Evolutionary conservation across 371 early-diverging fungal genomes (phyloP), one percentile per base, ranked within the genome.

Genomic region (Enteropsectra breve): DNA sequence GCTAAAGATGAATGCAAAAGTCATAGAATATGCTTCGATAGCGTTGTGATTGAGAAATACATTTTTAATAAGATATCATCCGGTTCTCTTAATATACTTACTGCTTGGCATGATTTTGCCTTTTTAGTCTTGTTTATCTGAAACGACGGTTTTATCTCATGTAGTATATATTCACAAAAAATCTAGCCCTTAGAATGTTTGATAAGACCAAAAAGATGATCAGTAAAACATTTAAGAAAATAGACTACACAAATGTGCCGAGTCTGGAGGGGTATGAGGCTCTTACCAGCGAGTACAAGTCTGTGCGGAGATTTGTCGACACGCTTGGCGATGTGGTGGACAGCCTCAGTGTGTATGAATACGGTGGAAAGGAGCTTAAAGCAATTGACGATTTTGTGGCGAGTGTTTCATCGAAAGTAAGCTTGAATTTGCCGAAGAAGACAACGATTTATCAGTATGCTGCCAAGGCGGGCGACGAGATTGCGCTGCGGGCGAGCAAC

Each of bases 381-480:
- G 63, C 58, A 4, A 40, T 76, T 1, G 55, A 61, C 26, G 61
- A 66, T 3, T 64, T 34, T 29, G 29, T 70, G n/a, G 61, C 62
- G 26, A 50, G 57, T 13, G 60, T 70, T 15, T 26, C 60, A 5
- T 29, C 33, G 24, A 69, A 28, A 15, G 32, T 60, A 45, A 76
- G 55, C 11, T 15, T 65, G 38, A 63, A 69, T 18, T 24, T 40
- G 11, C 65, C 71, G 21, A 72, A 69, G 34, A 54, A 54, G 43
- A 37, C 71, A 23, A 72, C 72, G 46, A 53, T 77, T 1, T 80
- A 73, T 63, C 57, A 69, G 28, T 18, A 55, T 2, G 65, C 69
- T 21, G 55, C 72, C 26, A n/a, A 46, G 3, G 60, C 67, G 40
- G 45, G 52, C 6, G 28, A 37, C 21, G 47, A 54, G n/a, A 46